phyloP scores from a whole-genome alignment of 371 early-diverging fungal genomes.

The Mortierella sp. region DNA sequence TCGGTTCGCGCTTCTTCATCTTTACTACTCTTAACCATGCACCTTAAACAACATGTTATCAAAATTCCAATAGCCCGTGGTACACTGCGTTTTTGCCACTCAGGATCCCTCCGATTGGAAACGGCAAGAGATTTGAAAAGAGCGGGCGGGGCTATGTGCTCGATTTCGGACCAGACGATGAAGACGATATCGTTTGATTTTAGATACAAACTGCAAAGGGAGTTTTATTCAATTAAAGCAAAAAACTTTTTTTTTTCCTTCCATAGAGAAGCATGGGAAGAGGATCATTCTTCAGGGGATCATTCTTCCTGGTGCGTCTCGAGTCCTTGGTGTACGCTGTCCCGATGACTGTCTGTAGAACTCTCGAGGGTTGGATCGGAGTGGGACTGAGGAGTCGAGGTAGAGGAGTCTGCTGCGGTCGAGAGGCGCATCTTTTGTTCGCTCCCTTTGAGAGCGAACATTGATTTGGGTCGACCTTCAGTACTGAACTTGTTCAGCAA shows the following conservation, averaged over 20 bases:
- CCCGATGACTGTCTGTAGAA: background rate
- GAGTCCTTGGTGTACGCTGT: background rate
- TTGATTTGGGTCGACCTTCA: background rate
- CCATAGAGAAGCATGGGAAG: background rate
- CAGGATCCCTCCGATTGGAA: constrained; percentile 62
- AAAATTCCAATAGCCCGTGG: constrained; percentile 60
- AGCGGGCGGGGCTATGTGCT: constrained; percentile 22
- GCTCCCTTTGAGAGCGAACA: background rate
- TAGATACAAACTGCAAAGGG: background rate
- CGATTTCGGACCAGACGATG: background rate
- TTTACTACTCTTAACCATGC: background rate
- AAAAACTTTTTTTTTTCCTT: background rate
- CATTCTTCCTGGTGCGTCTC: background rate
- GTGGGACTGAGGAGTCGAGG: background rate
- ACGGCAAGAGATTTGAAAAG: constrained; percentile 29
- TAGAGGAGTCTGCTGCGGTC: background rate
- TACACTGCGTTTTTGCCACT: constrained; percentile 63
- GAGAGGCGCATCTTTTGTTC: constrained; percentile 6
- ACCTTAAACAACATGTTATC: background rate
- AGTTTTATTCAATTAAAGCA: background rate
- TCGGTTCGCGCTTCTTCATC: background rate
- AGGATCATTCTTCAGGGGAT: background rate
- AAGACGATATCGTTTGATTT: constrained; percentile 13
- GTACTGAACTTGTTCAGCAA: background rate
- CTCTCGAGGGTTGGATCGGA: background rate